Conservation (phyloP, 148 eudicot genomes). For the Talinum fruticosum region DNA sequence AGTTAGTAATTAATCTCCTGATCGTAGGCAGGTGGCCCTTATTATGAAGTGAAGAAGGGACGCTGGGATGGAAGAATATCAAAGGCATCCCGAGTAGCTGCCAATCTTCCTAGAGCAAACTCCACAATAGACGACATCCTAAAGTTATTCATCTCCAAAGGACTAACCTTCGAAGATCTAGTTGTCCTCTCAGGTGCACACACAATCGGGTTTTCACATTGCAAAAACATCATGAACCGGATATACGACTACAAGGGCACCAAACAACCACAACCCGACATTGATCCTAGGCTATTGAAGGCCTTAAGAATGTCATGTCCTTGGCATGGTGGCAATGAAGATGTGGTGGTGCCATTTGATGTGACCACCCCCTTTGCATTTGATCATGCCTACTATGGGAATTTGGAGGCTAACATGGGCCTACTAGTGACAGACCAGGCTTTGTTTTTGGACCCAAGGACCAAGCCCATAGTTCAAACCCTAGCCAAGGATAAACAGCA, state of each 20-base stretch:
- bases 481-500: constrained; percentile 54
- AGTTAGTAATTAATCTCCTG: neutral
- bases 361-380: constrained; percentile 76
- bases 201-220: constrained; percentile 78
- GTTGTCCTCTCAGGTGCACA: constrained; percentile 91
- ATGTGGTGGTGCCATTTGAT: constrained; percentile 83
- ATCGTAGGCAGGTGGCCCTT: constrained; percentile 76
- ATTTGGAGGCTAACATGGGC: constrained; percentile 70
- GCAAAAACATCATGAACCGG: constrained; percentile 51
- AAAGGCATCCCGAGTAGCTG: constrained; percentile 50
- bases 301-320: constrained; percentile 78
- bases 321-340: constrained; percentile 57
- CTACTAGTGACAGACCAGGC: constrained; percentile 65
- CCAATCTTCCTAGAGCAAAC: constrained; percentile 61
- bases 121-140: constrained; percentile 59
- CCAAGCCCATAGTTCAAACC: constrained; percentile 53
- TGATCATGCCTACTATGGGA: constrained; percentile 79
- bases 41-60: constrained; percentile 77
- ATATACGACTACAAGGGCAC: constrained; percentile 55
- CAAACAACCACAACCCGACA: constrained; percentile 37
- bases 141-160: constrained; percentile 66
- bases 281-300: constrained; percentile 64
- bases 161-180: constrained; percentile 53
- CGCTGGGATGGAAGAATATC: constrained; percentile 84
- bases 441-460: constrained; percentile 61